phyloP scores from a whole-genome alignment of 306 rosid genomes.

The Acacia crassicarpa region DNA sequence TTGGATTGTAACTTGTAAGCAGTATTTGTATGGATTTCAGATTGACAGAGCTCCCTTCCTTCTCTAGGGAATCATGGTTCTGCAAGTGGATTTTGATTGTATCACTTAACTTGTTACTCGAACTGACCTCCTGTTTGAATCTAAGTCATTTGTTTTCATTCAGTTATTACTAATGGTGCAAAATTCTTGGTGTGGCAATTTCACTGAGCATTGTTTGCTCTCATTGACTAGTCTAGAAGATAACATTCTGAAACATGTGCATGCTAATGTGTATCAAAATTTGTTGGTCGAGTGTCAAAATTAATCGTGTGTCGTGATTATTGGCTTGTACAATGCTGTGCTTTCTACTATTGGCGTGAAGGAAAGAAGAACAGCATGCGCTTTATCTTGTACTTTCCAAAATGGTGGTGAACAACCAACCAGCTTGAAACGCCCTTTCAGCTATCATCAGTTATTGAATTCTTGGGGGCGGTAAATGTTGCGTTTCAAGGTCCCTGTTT shows the following conservation, averaged over 20 bases:
- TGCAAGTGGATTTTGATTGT: slow-evolving; percentile 29
- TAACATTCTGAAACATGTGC: too few relatives aligned
- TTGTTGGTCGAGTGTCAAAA: neutral
- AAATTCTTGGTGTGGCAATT: neutral
- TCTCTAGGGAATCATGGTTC: slow-evolving; percentile 26
- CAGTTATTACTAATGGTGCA: neutral
- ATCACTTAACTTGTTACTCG: slow-evolving; percentile 22
- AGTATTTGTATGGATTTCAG: slow-evolving; percentile 27
- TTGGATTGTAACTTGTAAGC: slow-evolving; percentile 16
- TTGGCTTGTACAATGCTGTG: neutral
- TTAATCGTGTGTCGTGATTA: neutral
- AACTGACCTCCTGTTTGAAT: neutral
- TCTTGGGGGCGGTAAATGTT: too few relatives aligned
- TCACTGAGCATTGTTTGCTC: neutral
- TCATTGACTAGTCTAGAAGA: neutral
- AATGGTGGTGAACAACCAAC: neutral
- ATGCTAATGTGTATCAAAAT: neutral
- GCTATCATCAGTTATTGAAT: too few relatives aligned
- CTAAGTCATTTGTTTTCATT: slow-evolving; percentile 18
- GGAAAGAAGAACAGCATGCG: neutral
- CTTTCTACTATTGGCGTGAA: neutral
- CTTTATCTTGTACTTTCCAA: neutral
- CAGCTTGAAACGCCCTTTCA: neutral
- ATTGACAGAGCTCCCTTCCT: slow-evolving; percentile 19
- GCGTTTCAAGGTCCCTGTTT: too few relatives aligned